Base-by-base conservation (phyloP, 345 rosid genomes). In the Populus euphratica region DNA sequence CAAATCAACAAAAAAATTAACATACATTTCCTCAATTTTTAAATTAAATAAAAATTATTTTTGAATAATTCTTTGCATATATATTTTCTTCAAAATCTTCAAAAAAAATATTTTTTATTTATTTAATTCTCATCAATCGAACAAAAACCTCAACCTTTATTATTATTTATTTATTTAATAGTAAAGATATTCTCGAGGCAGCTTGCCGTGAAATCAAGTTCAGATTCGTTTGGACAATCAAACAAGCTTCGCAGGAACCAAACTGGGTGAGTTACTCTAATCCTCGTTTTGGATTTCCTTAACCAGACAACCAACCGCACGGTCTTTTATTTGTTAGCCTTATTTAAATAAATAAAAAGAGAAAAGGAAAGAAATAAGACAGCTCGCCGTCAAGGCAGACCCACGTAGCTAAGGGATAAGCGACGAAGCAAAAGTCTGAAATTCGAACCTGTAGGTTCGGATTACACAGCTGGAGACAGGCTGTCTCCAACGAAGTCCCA, bases 401-500 rank as follows among this genome's bases (percentile, higher is more conserved):
- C 88, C 88, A 82, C 87, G 85, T 87, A 88, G 89, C 85, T 0
- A 61, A 59, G 79, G 82, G 3, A 39, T 0, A 23, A 31, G 56
- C 5, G 8, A 75, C 81, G 81, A 84, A 77, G 74, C 81, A 4
- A 68, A 62, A 10, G 35, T 61, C 61, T 63, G 4, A 72, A 44
- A 69, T 33, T 89, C 88, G 85, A 83, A 81, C 80, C 96, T 83
- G 71, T 27, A 79, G 89, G 78, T 70, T 86, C 89, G 92, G 92
- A 75, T 25, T 78, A 81, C 79, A 91, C 91, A 96, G 99, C 97
- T 96, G 99, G 98, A 90, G 83, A 92, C 98, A 96, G 98, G 82
- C 98, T 96, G 99, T 92, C 98, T 89, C 92, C 97, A 93, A 93
- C 98, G 88, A 89, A 90, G 94, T 86, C 88, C 91, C 93, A 89